Conservation (phyloP, 2,329 filamentous ascomycete genomes). For the Aspergillus latus region DNA sequence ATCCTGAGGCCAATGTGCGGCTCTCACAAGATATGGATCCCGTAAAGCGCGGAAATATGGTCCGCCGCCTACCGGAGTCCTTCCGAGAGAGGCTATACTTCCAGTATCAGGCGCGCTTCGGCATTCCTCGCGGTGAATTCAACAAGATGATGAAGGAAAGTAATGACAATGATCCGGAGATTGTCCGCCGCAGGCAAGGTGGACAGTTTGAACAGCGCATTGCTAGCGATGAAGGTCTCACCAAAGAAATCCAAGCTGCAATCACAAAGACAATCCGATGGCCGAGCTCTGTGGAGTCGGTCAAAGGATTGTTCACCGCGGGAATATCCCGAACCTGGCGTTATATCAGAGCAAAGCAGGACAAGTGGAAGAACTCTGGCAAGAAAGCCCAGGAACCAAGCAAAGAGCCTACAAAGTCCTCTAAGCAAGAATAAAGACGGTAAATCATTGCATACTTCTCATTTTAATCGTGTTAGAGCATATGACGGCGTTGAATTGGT, state of each 20-base stretch:
- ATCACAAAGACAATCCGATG: constrained; percentile 88
- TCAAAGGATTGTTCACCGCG: constrained; percentile 80
- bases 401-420: constrained; percentile 20
- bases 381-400: constrained; percentile 25
- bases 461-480: constrained; percentile 15
- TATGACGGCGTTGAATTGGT: constrained; percentile 12
- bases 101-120: constrained; percentile 87
- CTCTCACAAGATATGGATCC: constrained; percentile 92
- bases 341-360: constrained; percentile 80
- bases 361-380: constrained; percentile 55
- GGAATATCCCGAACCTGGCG: constrained; percentile 68
- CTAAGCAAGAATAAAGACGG: constrained; percentile 22
- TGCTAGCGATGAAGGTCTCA: constrained; percentile 68
- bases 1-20: constrained; percentile 62
- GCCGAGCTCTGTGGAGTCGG: constrained; percentile 84
- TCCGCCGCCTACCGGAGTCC: constrained; percentile 78
- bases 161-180: constrained; percentile 63
- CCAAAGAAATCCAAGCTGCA: constrained; percentile 67
- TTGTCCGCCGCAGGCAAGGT: constrained; percentile 72
- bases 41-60: constrained; percentile 89
- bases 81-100: constrained; percentile 93
- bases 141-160: constrained; percentile 77
- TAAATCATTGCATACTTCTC: constrained; percentile 4
- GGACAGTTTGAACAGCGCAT: constrained; percentile 86
- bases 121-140: constrained; percentile 81